Evolutionary conservation across 495 filamentous ascomycete genomes (phyloP), one percentile per base, ranked within the genome.

Genomic region (Penicillium psychrofluorescens): DNA sequence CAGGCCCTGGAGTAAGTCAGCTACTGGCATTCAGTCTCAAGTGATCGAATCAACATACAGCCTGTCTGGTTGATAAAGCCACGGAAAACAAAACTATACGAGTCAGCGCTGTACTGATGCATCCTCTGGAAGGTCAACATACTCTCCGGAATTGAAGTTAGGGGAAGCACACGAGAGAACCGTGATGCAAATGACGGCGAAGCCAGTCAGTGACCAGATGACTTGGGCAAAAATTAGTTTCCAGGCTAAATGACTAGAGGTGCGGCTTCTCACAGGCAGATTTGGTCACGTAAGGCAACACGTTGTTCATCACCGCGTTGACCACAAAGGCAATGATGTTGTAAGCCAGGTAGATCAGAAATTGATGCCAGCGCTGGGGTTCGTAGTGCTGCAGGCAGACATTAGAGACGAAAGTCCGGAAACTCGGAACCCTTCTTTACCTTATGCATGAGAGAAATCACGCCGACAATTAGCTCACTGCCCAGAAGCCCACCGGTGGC

Each of bases 331-430:
- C 79, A 8, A 72, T 59, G 13, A 85, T 38, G 37, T 78, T 84
- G 52, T 81, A 84, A 1, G 50, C 80, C 41, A 85, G 71, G 56
- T 88, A 88, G 22, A 88, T 77, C 12, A 87, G 59, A 55, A 90
- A 85, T 50, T 86, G 81, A 53, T 89, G 85, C 83, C 83, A 86
- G 11, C 75, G 52, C 47, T 84, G 49, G 8, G 76, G 49, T 12
- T 62, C 58, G 53, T 82, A 88, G 15, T 45, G 35, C 67, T 64
- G 38, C 5, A 29, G 28, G 28, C 58, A 36, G 7, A n/a, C 6
- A 12, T 36, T 16, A 53, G 37, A 43, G 11, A 8, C 4, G 12
- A 13, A 1, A 12, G 12, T 8, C 2, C 14, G 6, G n/a, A 8
- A 1, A 14, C 14, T 2, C 1, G 22, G 9, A 27, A 7, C 2